A percentile compares a stretch with the other conserved stretches of the same genome.
phyloP scores from a whole-genome alignment of 352 stramenopile genomes.

The Phytophthora boehmeriae region DNA sequence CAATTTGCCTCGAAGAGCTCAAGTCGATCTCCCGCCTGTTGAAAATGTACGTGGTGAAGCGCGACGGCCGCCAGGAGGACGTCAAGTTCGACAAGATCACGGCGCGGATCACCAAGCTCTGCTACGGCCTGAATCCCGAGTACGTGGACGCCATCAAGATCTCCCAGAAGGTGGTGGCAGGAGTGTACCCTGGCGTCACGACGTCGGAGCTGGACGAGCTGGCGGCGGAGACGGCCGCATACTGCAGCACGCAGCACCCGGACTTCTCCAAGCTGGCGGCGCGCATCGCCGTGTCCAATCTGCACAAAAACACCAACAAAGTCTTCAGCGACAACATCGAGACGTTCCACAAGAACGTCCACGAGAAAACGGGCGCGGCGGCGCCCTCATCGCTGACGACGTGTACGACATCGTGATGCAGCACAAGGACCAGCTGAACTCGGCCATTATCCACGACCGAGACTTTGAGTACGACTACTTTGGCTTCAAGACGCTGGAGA shows the following conservation, averaged over 20 bases:
- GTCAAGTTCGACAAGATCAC: constrained; percentile 99
- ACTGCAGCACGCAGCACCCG: constrained; percentile 97
- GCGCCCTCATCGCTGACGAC: constrained; percentile 95
- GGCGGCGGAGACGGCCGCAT: constrained; percentile 97
- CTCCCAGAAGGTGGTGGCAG: constrained; percentile 99
- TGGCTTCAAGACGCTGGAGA: constrained; percentile 99
- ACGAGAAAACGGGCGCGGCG: constrained; percentile 94
- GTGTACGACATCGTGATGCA: constrained; percentile 96
- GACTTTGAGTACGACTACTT: constrained; percentile 99
- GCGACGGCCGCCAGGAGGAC: constrained; percentile 91
- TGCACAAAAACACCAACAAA: constrained; percentile 99
- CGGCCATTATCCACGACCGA: constrained; percentile 96
- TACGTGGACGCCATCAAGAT: constrained; percentile 98
- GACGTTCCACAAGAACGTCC: constrained; percentile 94
- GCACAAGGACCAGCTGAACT: constrained; percentile 96
- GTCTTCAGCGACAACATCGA: constrained; percentile 95
- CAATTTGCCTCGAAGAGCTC: not conserved
- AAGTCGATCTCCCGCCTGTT: not conserved
- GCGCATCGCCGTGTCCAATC: constrained; percentile 98
- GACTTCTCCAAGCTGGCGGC: constrained; percentile 99
- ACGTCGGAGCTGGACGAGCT: constrained; percentile 99
- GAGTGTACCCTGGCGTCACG: constrained; percentile 98
- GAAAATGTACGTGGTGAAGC: constrained; percentile 95
- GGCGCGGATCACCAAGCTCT: constrained; percentile 97
- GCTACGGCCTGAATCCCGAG: constrained; percentile 97